Percentiles rank a stretch among this genome's conserved stretches.
These are phyloP conservation scores for Boletus barrowsii DNA, from an alignment of 768 basidiomycete genomes.

Conservation along the genomic window DNA sequence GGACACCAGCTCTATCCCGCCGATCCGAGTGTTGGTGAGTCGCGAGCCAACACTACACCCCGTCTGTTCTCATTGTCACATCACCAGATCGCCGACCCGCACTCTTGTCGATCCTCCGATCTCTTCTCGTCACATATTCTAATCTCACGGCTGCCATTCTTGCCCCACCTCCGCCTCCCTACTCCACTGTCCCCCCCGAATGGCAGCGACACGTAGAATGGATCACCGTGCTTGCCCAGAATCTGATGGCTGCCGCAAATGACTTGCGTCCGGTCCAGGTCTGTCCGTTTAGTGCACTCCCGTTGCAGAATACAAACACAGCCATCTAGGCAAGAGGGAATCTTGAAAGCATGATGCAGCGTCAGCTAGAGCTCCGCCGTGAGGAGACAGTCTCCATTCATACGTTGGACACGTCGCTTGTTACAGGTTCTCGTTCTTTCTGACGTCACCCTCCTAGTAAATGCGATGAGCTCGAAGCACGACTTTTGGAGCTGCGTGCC, in stretches of 20 bases:
- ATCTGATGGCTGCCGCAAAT: slow-evolving; percentile 88
- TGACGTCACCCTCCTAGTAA: slow-evolving; percentile 42
- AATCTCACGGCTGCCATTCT: slow-evolving; percentile 67
- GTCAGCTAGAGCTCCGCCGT: slow-evolving; percentile 69
- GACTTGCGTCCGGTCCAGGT: slow-evolving; percentile 88
- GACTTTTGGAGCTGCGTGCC: slow-evolving; percentile 52
- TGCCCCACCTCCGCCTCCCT: slow-evolving; percentile 54
- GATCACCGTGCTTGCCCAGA: slow-evolving; percentile 78
- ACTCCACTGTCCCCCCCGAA: slow-evolving; percentile 49
- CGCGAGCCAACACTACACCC: neutral
- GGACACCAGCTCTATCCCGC: slow-evolving; percentile 77
- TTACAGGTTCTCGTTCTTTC: neutral
- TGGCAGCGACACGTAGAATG: slow-evolving; percentile 79
- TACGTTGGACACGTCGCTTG: slow-evolving; percentile 43
- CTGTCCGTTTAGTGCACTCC: slow-evolving; percentile 10
- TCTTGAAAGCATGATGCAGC: slow-evolving; percentile 77
- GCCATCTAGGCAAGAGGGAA: slow-evolving; percentile 66
- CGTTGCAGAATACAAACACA: neutral
- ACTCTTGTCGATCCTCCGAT: slow-evolving; percentile 65
- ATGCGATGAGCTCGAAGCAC: slow-evolving; percentile 68
- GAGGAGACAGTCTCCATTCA: slow-evolving; percentile 72
- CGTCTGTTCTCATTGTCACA: slow-evolving; percentile 6
- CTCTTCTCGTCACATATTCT: slow-evolving; percentile 79
- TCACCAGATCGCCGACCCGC: slow-evolving; percentile 72
- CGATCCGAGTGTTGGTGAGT: slow-evolving; percentile 65